Evolutionary conservation across 805 yeast species (phyloP).

Genomic region (Spathaspora gorwiae): DNA sequence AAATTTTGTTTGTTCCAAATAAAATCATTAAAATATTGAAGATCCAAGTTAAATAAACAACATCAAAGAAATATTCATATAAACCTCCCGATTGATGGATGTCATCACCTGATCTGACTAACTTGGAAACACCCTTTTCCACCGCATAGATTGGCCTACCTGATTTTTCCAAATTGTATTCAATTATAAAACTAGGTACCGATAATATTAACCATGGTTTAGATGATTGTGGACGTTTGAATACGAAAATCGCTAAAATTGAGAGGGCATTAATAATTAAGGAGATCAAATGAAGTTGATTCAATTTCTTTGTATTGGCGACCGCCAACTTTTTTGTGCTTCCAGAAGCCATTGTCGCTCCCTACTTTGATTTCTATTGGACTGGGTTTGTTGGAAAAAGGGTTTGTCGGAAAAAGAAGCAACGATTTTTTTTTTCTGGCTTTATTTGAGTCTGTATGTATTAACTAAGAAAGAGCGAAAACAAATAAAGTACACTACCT

Average conservation of each 20-base stretch:
- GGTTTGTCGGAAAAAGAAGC: no score
- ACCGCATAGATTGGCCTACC: conserved; percentile 56
- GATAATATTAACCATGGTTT: conserved; percentile 35
- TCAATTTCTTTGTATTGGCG: conserved; percentile 33
- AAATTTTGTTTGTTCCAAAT: conserved; percentile 54
- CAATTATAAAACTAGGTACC: conserved; percentile 35
- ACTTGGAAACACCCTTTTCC: conserved; percentile 24
- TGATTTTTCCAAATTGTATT: conserved; percentile 51
- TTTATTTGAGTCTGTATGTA: no score
- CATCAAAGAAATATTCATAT: conserved; percentile 69
- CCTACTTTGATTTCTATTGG: neutral
- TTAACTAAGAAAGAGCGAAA: no score
- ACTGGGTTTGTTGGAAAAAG: neutral
- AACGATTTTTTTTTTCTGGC: no score
- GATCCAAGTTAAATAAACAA: conserved; percentile 60
- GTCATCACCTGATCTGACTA: conserved; percentile 56
- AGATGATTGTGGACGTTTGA: conserved; percentile 44
- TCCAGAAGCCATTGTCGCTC: conserved; percentile 52
- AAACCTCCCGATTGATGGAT: conserved; percentile 53
- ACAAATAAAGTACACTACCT: no score
- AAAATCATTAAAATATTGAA: conserved; percentile 50
- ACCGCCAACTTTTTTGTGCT: conserved; percentile 51
- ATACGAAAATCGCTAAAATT: conserved; percentile 30
- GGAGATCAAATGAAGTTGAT: conserved; percentile 33
- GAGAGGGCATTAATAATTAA: conserved; percentile 35